Conservation (phyloP, 306 rosid genomes). For the Glycyrrhiza uralensis region DNA sequence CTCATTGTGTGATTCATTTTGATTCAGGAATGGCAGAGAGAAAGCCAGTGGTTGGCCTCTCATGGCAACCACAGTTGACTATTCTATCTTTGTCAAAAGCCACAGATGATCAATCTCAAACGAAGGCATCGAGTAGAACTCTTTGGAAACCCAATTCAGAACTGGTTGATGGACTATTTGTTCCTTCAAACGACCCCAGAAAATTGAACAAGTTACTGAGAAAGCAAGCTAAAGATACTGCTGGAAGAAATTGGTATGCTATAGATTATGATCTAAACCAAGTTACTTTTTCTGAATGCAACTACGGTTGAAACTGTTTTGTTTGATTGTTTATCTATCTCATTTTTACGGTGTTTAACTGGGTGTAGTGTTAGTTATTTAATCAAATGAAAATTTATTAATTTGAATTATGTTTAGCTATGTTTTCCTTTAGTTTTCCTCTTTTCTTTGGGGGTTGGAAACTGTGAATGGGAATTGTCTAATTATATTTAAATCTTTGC, state of each 20-base stretch:
- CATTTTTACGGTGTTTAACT: not conserved
- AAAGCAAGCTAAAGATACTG: constrained; percentile 69
- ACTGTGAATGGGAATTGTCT: not conserved
- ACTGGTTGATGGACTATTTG: constrained; percentile 79
- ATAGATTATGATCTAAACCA: not conserved
- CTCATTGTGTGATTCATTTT: not conserved
- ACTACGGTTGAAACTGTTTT: not conserved
- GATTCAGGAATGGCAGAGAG: constrained; percentile 44
- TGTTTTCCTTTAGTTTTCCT: not conserved
- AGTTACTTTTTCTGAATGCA: not conserved
- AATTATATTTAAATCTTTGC: constrained; percentile 1
- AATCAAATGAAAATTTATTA: not conserved
- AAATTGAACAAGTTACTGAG: constrained; percentile 54
- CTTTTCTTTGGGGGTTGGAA: not conserved
- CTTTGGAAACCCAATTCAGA: constrained; percentile 62
- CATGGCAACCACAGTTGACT: constrained; percentile 77
- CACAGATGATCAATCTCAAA: constrained; percentile 23
- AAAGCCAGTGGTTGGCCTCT: constrained; percentile 57
- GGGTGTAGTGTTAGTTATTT: not conserved
- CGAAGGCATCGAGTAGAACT: constrained; percentile 29
- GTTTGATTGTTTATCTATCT: not conserved
- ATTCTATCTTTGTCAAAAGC: constrained; percentile 36
- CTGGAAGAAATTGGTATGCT: constrained; percentile 67
- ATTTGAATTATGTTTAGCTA: not conserved
- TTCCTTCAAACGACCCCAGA: constrained; percentile 68